These are phyloP conservation scores for Fomitopsis betulina DNA, from an alignment of 1,284 basidiomycete species.

Conservation along the genomic window DNA sequence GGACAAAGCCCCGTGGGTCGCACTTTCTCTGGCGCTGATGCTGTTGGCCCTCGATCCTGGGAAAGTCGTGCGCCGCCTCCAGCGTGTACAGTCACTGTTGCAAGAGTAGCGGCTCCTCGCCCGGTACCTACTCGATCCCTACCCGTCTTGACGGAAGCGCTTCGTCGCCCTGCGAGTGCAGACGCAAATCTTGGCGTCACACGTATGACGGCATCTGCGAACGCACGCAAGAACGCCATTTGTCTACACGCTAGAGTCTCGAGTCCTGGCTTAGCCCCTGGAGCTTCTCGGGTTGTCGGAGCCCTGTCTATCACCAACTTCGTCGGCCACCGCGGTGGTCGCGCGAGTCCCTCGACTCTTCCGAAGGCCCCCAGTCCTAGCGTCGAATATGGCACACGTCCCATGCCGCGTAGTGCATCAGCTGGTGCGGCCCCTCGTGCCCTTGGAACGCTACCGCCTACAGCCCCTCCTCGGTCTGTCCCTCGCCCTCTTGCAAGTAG, in stretches of 20 bases:
- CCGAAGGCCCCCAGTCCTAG: background rate
- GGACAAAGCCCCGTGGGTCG: background rate
- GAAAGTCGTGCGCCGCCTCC: background rate
- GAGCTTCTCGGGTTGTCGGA: background rate
- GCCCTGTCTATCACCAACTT: too few species aligned
- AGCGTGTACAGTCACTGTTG: background rate
- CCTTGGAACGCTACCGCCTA: background rate
- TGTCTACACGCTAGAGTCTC: background rate
- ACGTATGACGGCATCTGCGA: background rate
- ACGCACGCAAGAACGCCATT: background rate
- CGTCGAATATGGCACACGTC: background rate
- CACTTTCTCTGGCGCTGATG: background rate
- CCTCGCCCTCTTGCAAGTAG: background rate
- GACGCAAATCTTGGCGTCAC: background rate
- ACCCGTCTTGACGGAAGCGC: background rate
- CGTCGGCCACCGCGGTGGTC: background rate
- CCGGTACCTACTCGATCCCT: background rate
- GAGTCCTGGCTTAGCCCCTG: background rate
- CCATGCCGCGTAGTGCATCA: background rate
- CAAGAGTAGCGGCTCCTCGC: background rate
- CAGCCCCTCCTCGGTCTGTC: background rate
- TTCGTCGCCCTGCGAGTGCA: background rate
- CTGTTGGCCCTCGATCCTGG: background rate
- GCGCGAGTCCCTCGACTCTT: background rate
- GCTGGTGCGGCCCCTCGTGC: background rate